phyloP scores from a whole-genome alignment of 208 protist genomes.

The Crithidia sp. region DNA sequence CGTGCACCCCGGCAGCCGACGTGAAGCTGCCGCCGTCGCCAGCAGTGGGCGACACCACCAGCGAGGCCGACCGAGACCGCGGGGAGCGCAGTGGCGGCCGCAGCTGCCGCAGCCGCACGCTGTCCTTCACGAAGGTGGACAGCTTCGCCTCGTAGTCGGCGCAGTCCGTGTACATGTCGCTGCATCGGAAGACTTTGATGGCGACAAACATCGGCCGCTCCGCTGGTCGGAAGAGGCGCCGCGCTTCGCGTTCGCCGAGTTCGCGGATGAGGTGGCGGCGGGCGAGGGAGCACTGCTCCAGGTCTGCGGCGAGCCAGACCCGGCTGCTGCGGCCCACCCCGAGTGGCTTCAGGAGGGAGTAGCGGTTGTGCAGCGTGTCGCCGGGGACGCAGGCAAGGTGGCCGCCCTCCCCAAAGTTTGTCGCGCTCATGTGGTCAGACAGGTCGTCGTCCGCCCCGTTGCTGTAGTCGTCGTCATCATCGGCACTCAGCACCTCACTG shows the following conservation, averaged over 20 bases:
- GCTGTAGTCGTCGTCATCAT: background rate
- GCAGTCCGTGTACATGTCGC: slow-evolving; percentile 41
- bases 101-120: slow-evolving; percentile 30
- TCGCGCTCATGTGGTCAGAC: slow-evolving; percentile 34
- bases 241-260: slow-evolving; percentile 41
- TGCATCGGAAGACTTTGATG: slow-evolving; percentile 78
- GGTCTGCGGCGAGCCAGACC: slow-evolving; percentile 75
- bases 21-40: background rate
- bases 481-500: background rate
- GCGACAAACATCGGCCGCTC: slow-evolving; percentile 64
- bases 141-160: slow-evolving; percentile 55
- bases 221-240: slow-evolving; percentile 37
- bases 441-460: slow-evolving; percentile 4
- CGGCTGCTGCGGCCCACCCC: slow-evolving; percentile 57
- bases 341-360: slow-evolving; percentile 54
- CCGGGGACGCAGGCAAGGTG: slow-evolving; percentile 67
- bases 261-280: slow-evolving; percentile 48
- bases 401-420: slow-evolving; percentile 52
- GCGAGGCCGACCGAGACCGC: background rate
- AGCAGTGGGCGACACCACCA: slow-evolving; percentile 3
- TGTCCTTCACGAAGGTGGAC: slow-evolving; percentile 60
- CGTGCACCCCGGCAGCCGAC: background rate
- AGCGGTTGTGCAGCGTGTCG: slow-evolving; percentile 67
- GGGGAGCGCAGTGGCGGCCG: background rate
- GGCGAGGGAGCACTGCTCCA: slow-evolving; percentile 51